A percentile compares a stretch with the other conserved stretches of the same genome.
These are phyloP conservation scores for Carpinus fangiana DNA, from an alignment of 306 rosid species.

Conservation along the genomic window DNA sequence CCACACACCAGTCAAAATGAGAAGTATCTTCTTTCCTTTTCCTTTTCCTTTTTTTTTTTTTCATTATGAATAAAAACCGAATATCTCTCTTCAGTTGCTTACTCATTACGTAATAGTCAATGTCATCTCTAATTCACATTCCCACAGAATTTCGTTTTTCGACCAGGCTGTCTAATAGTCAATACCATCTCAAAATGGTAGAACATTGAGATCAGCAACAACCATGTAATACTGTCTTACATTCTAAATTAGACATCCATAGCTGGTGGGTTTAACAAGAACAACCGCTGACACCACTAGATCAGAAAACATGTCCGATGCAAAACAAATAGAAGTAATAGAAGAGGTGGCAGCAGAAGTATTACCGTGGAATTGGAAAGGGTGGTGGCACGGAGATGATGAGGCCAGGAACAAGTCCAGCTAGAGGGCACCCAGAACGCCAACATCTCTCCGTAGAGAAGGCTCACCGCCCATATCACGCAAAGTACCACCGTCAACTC, in stretches of 20 bases:
- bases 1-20: too few relatives aligned
- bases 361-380: slow-evolving; percentile 45
- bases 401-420: slow-evolving; percentile 67
- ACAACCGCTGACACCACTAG: background rate
- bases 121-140: background rate
- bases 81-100: background rate
- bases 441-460: slow-evolving; percentile 78
- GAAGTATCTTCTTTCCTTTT: background rate
- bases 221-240: background rate
- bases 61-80: background rate
- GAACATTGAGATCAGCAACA: background rate
- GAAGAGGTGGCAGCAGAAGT: background rate
- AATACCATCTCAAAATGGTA: background rate
- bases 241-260: background rate
- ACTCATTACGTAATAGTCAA: background rate
- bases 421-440: slow-evolving; percentile 59
- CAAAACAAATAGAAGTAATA: background rate
- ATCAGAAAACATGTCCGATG: slow-evolving; percentile 1
- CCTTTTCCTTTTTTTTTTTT: too few relatives aligned
- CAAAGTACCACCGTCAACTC: slow-evolving; percentile 60
- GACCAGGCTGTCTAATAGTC: too few relatives aligned
- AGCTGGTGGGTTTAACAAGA: background rate
- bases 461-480: slow-evolving; percentile 55
- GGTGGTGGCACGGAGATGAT: slow-evolving; percentile 34
- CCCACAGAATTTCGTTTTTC: too few relatives aligned